Evolutionary conservation across 2,329 filamentous ascomycete genomes (phyloP), one percentile per base, ranked within the genome.

Genomic region (Ascocoryne sarcoides): DNA sequence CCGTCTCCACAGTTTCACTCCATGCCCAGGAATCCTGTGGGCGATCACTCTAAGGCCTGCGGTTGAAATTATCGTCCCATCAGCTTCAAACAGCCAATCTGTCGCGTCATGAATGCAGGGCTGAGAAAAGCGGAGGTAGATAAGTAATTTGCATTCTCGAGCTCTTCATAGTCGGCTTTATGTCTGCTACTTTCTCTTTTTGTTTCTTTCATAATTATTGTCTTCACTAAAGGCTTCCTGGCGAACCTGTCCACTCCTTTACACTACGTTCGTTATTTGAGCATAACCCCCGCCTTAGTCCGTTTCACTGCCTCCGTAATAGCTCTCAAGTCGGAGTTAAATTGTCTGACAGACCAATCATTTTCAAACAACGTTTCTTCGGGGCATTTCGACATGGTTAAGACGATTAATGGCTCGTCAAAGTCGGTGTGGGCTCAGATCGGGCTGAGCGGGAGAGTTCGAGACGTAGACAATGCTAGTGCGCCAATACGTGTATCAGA

Each of bases 31-130:
- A 42, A 58, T 57, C 60, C 65, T 53, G 58, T 65, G 47, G 67
- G 48, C 60, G 64, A 70, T 67, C 66, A 65, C 60, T 62, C 62
- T n/a, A n/a, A n/a, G 59, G 58, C 36, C 37, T 43, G 44, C 39
- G 46, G 42, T 30, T 59, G 52, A 57, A 62, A 64, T 45, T 40
- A 38, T 44, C 39, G 46, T 67, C 62, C 64, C 64, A 68, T 71
- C 60, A 68, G 69, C 63, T 64, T 72, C 71, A 73, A 72, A 75
- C 70, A 54, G 38, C 40, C 32, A 37, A 36, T 37, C 37, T 32
- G 32, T 28, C 30, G 36, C 32, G 5, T 37, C 23, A 37, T 33
- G 32, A 36, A 35, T 42, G 37, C 50, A 50, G 44, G 45, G 46
- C 41, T 46, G 42, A 40, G 21, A 21, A 10, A 15, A 32, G 21